Evolutionary conservation across 225 moss, liverwort and hornwort genomes (phyloP).

Genomic region (Thuidium tamariscinum): DNA sequence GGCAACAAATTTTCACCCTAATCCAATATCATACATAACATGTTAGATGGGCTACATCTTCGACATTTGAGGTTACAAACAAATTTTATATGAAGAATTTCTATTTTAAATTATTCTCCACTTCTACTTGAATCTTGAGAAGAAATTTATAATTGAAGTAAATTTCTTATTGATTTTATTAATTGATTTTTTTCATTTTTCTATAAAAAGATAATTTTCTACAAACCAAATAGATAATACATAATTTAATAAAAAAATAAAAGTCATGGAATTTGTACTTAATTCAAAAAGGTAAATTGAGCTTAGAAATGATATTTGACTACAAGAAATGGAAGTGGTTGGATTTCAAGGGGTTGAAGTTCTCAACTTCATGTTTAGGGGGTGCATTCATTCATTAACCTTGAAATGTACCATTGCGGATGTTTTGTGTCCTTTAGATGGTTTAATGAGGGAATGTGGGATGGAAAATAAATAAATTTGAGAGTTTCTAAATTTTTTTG

Average conservation of each 20-base stretch:
- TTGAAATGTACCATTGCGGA: rapidly evolving
- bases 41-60: rapidly evolving
- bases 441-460: background rate
- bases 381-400: background rate
- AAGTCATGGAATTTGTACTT: background rate
- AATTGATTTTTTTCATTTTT: background rate
- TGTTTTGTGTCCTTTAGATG: rapidly evolving
- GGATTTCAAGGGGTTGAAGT: rapidly evolving
- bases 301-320: background rate
- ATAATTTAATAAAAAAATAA: background rate
- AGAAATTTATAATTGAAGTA: background rate
- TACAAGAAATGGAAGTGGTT: background rate
- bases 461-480: background rate
- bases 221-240: background rate
- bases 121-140: background rate
- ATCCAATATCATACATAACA: background rate
- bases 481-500: background rate
- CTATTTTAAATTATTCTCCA: background rate
- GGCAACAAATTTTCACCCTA: background rate
- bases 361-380: background rate
- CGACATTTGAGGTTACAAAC: background rate
- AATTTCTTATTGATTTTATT: background rate
- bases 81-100: background rate
- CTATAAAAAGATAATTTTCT: background rate
- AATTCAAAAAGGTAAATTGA: background rate